Conservation (phyloP, 2,329 filamentous ascomycete species). For the Davidsoniella australis region DNA sequence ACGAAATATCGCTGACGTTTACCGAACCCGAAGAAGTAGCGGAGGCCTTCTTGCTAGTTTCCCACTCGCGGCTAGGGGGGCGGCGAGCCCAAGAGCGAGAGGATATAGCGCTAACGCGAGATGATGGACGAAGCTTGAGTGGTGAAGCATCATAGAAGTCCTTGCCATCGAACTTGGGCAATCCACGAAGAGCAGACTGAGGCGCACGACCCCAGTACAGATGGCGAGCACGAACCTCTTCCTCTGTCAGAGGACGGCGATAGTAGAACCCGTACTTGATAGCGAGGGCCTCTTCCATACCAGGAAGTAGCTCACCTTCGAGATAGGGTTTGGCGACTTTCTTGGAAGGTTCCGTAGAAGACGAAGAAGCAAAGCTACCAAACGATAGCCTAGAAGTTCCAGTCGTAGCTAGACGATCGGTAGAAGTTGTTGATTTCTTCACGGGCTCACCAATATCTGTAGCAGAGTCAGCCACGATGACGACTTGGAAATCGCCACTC, state of each 20-base stretch:
- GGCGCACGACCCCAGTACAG: constrained; percentile 44
- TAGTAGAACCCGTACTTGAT: constrained; percentile 35
- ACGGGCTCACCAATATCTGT: constrained; percentile 5
- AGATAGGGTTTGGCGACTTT: constrained; percentile 30
- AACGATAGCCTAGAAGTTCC: neutral
- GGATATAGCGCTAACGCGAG: neutral
- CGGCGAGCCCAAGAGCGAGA: constrained; percentile 8
- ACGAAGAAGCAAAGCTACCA: neutral
- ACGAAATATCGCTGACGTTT: constrained; percentile 8
- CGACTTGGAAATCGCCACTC: no score
- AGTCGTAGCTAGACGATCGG: neutral
- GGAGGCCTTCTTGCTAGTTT: constrained; percentile 4
- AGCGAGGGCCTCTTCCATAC: constrained; percentile 25
- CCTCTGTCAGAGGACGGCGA: constrained; percentile 36
- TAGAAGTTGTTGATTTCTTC: neutral
- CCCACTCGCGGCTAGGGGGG: constrained; percentile 6
- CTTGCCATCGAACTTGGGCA: constrained; percentile 48
- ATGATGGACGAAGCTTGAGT: constrained; percentile 20
- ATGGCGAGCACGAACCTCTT: constrained; percentile 40
- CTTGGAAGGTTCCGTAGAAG: constrained; percentile 6
- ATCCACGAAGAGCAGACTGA: constrained; percentile 29
- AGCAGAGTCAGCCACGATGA: neutral
- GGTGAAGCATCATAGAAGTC: constrained; percentile 45
- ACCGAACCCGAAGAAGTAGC: constrained; percentile 4
- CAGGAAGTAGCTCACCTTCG: constrained; percentile 32